These are phyloP conservation scores for Heterobasidion annosum DNA, from an alignment of 1,284 basidiomycete genomes.

Conservation along the genomic window DNA sequence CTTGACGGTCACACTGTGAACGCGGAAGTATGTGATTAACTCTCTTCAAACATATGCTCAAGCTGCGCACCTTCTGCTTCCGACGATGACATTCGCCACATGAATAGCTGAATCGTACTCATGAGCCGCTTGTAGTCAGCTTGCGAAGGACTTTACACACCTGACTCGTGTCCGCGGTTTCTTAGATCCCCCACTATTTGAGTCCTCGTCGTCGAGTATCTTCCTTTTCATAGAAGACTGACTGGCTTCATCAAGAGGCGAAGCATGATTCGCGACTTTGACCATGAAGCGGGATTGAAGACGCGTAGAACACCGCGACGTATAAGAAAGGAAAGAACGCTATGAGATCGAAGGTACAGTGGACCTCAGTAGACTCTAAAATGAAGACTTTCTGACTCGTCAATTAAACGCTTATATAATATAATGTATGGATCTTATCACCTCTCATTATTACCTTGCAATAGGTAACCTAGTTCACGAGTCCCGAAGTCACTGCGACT, in stretches of 20 bases:
- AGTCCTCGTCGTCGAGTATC: conserved; percentile 55
- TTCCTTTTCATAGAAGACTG: conserved; percentile 36
- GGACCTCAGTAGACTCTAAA: background rate
- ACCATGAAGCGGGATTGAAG: conserved; percentile 14
- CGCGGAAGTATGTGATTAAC: conserved; percentile 2
- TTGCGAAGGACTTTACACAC: conserved; percentile 24
- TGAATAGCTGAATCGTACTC: conserved; percentile 49
- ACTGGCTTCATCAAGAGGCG: conserved; percentile 4
- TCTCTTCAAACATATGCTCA: background rate
- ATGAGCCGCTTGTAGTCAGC: conserved; percentile 1
- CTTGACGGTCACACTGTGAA: conserved; percentile 66
- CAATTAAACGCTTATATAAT: no score
- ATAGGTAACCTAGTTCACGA: no score
- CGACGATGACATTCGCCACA: conserved; percentile 79
- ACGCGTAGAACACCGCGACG: background rate
- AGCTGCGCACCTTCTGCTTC: conserved; percentile 61
- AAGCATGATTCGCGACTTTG: conserved; percentile 12
- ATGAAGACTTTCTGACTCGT: background rate
- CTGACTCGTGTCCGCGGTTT: conserved; percentile 72
- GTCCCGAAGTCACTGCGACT: no score
- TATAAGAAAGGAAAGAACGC: background rate
- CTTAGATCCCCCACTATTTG: conserved; percentile 37
- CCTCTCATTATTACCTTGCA: no score
- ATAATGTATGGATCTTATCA: no score
- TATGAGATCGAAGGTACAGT: background rate